Evolutionary conservation across 306 rosid genomes (phyloP).

Genomic region (Cotoneaster glaucophyllus): DNA sequence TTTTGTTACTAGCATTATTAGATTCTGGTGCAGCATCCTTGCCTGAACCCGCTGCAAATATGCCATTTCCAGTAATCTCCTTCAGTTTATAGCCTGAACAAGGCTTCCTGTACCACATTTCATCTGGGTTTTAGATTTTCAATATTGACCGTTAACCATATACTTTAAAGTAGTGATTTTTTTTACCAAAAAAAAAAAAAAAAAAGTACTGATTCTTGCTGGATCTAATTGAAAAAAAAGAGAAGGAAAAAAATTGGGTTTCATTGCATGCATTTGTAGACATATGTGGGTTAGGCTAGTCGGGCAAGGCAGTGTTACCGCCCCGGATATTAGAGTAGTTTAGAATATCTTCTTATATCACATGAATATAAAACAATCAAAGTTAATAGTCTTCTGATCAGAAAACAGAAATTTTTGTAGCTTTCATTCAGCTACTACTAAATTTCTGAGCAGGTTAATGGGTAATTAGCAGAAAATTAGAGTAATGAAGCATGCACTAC

Average conservation of each 20-base stretch:
- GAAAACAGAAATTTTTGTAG: neutral
- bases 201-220: neutral
- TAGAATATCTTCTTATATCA: neutral
- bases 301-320: neutral
- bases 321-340: neutral
- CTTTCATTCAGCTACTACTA: neutral
- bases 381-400: neutral
- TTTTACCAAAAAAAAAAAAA: neutral
- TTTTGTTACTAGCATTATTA: conserved; percentile 34
- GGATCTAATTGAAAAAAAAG: neutral
- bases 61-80: conserved; percentile 68
- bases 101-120: conserved; percentile 51
- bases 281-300: neutral
- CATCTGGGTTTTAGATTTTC: neutral
- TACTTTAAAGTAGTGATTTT: neutral
- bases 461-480: neutral
- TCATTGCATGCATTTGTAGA: neutral
- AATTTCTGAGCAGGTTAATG: neutral
- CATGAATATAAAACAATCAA: neutral
- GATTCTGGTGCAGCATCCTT: conserved; percentile 38
- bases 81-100: conserved; percentile 59
- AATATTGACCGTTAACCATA: neutral
- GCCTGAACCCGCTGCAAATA: conserved; percentile 40
- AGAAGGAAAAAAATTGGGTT: neutral
- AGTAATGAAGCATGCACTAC: neutral